phyloP scores from a whole-genome alignment of 805 yeast genomes.

The Schwanniomyces pseudopolymorphus region DNA sequence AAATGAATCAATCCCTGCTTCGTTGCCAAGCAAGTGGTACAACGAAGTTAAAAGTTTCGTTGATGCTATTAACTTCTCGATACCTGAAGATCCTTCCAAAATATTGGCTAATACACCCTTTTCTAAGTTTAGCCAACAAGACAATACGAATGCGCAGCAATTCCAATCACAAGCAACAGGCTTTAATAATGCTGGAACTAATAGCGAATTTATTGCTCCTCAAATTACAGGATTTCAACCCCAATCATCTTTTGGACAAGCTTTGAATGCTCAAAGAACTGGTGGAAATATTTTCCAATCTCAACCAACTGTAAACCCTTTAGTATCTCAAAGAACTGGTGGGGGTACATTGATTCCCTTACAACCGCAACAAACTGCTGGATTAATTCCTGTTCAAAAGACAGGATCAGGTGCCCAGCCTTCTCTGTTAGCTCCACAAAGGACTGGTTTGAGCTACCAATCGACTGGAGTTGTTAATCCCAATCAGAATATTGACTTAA shows the following conservation, averaged over 20 bases:
- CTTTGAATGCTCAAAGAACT: constrained; percentile 8
- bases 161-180: constrained; percentile 31
- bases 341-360: constrained; percentile 46
- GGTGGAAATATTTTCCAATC: constrained; percentile 20
- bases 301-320: constrained; percentile 16
- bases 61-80: constrained; percentile 79
- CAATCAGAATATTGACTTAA: constrained; percentile 17
- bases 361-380: constrained; percentile 70
- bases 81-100: constrained; percentile 56
- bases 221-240: constrained; percentile 34
- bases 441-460: constrained; percentile 21
- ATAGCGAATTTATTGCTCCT: constrained; percentile 8
- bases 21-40: constrained; percentile 67
- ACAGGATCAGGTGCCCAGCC: constrained; percentile 26
- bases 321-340: constrained; percentile 44
- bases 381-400: constrained; percentile 50
- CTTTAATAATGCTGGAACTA: constrained; percentile 8
- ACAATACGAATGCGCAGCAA: constrained; percentile 1
- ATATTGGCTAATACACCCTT: constrained; percentile 47
- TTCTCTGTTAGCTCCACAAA: constrained; percentile 10
- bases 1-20: constrained; percentile 76
- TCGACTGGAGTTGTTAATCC: constrained; percentile 22
- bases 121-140: constrained; percentile 23
- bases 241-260: constrained; percentile 33
- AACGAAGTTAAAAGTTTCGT: constrained; percentile 89